phyloP scores from a whole-genome alignment of 768 basidiomycete genomes.

The Suillus fuscotomentosus region DNA sequence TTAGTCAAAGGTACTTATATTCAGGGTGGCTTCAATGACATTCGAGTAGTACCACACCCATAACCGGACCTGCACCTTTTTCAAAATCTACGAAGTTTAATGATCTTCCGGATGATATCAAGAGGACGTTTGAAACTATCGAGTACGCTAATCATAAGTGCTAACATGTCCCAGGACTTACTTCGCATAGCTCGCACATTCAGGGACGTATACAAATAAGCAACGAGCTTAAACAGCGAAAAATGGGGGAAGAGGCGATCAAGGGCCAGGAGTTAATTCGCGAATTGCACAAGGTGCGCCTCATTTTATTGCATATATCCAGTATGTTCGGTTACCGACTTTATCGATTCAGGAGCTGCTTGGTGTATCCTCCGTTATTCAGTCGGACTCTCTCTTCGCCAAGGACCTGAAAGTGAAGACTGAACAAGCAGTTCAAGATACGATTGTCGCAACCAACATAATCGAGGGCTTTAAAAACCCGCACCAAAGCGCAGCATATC shows the following conservation, averaged over 20 bases:
- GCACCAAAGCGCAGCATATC: conserved; percentile 64
- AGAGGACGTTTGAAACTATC: conserved; percentile 61
- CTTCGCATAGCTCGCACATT: conserved; percentile 53
- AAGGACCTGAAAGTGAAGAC: conserved; percentile 73
- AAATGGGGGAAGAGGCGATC: conserved; percentile 70
- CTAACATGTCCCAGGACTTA: conserved; percentile 7
- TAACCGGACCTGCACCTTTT: conserved; percentile 29
- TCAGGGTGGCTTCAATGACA: neutral
- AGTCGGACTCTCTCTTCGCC: conserved; percentile 63
- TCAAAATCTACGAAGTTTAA: conserved; percentile 74
- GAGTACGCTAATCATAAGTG: conserved; percentile 50
- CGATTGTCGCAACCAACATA: conserved; percentile 72
- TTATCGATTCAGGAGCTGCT: conserved; percentile 55
- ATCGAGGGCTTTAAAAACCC: conserved; percentile 78
- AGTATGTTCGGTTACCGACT: neutral
- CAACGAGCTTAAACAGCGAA: conserved; percentile 74
- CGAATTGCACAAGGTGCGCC: conserved; percentile 59
- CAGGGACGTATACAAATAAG: conserved; percentile 80
- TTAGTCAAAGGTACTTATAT: conserved; percentile 6
- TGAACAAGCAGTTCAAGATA: conserved; percentile 78
- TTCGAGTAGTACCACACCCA: conserved; percentile 25
- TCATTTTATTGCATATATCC: neutral
- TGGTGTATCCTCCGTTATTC: conserved; percentile 58
- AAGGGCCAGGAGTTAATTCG: conserved; percentile 73
- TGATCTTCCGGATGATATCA: conserved; percentile 70